Evolutionary conservation across 352 stramenopile species (phyloP), one percentile per base, ranked within the genome.

Genomic region (Blastocystis sp.): DNA sequence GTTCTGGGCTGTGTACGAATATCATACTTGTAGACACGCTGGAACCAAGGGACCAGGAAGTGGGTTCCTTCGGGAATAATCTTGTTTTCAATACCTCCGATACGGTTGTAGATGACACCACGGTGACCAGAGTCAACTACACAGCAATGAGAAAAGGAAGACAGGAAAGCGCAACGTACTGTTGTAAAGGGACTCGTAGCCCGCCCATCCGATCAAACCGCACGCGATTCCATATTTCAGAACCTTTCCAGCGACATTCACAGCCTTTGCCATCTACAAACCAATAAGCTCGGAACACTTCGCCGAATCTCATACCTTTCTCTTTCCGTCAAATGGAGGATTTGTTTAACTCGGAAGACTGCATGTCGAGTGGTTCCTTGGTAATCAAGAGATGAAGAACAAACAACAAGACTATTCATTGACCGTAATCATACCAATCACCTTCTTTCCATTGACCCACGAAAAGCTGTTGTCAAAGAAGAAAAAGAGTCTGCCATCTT

Each of bases 11-110:
- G 92, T 67, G 92, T 96, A 86, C 93, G 91, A 61, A 96, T 92
- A 86, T 97, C 93, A 86, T 96, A 98, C 87, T 97, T 93, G 44
- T 96, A 92, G 34, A 95, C 94, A 84, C 94, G 93, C 90, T 99
- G 94, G 49, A 99, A 91, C 94, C 95, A 98, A n/a, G 96, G 96
- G 65, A 99, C 89, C 64, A 97, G 89, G 69, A 97, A 96, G 90
- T 98, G 95, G 87, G 96, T 94, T 88, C 95, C 95, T 91, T 97
- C 93, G 71, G 92, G 90, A 44, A 94, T 92, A 71, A 92, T 88
- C 42, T 89, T 88, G 59, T 93, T 87, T 57, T 91, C 88, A 11
- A 95, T 91, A 71, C 92, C 92, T 57, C 93, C 90, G n/a, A 95
- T 57, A 88, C 92, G 91, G 88, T 91, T 94, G 90, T 94, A 95